These are phyloP conservation scores for Aspergillus felis DNA, from an alignment of 2,329 filamentous ascomycete species.

Conservation along the genomic window DNA sequence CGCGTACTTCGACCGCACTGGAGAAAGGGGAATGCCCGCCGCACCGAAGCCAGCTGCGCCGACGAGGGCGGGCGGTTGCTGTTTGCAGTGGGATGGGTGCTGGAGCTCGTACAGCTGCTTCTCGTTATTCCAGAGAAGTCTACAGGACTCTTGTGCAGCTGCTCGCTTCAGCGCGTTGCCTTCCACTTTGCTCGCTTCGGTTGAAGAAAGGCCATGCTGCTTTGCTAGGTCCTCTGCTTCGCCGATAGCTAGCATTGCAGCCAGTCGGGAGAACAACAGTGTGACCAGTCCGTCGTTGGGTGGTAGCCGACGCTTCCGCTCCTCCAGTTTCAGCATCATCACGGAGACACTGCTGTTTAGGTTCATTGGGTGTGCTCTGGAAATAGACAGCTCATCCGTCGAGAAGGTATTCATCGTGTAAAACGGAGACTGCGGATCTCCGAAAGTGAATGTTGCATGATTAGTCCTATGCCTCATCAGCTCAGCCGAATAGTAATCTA, in stretches of 20 bases:
- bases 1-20: conserved; percentile 26
- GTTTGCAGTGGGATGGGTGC: conserved; percentile 40
- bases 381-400: conserved; percentile 41
- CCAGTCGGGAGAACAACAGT: conserved; percentile 46
- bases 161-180: conserved; percentile 42
- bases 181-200: conserved; percentile 41
- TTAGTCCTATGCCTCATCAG: conserved; percentile 31
- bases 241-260: conserved; percentile 48
- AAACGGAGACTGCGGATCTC: conserved; percentile 39
- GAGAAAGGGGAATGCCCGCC: conserved; percentile 31
- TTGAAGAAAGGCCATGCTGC: conserved; percentile 37
- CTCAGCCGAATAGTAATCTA: too few species aligned
- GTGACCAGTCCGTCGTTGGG: conserved; percentile 43
- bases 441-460: conserved; percentile 42
- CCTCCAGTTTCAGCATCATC: conserved; percentile 41
- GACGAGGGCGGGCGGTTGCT: conserved; percentile 25
- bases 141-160: conserved; percentile 45
- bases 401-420: conserved; percentile 43
- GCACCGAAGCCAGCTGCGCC: conserved; percentile 34
- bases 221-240: conserved; percentile 40
- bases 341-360: conserved; percentile 40
- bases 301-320: conserved; percentile 32
- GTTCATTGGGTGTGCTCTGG: conserved; percentile 40
- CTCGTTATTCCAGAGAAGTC: conserved; percentile 41
- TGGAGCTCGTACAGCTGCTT: conserved; percentile 43